A percentile compares a stretch with the other conserved stretches of the same genome.
phyloP scores from a whole-genome alignment of 192 early-diverging fungal species.

The Obelidium mucronatum region DNA sequence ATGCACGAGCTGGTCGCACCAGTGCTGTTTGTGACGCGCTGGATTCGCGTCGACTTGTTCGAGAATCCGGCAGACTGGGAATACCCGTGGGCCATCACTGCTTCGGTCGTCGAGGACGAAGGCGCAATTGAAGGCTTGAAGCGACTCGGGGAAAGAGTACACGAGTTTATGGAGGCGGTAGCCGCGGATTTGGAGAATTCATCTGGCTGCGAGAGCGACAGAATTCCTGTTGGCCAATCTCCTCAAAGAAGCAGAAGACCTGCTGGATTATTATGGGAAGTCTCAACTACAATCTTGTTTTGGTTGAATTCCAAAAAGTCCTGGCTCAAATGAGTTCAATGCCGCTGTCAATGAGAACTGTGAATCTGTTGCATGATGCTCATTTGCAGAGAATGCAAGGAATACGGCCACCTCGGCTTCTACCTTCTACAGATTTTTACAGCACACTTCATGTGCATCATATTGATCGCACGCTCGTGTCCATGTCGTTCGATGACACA shows the following conservation, averaged over 20 bases:
- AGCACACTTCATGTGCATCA: too few relatives aligned
- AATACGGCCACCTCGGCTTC: too few relatives aligned
- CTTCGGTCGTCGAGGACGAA: neutral
- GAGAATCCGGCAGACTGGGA: conserved; percentile 12
- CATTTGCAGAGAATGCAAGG: too few relatives aligned
- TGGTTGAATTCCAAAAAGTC: neutral
- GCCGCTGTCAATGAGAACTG: neutral
- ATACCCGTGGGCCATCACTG: conserved; percentile 19
- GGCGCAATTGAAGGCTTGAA: neutral
- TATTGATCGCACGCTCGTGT: too few relatives aligned
- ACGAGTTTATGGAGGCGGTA: neutral
- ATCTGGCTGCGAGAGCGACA: too few relatives aligned
- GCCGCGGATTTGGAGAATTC: too few relatives aligned
- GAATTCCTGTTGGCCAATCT: neutral
- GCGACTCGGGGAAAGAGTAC: too few relatives aligned
- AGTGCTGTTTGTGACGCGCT: neutral
- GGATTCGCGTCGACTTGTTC: neutral
- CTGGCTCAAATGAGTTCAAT: neutral
- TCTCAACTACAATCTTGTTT: conserved; percentile 1
- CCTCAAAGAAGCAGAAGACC: neutral
- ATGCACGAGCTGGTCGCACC: neutral
- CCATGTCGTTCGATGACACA: neutral
- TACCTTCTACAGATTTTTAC: too few relatives aligned
- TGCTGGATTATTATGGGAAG: neutral
- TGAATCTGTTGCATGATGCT: too few relatives aligned